These are phyloP conservation scores for Backusella mclennaniae DNA, from an alignment of 192 early-diverging fungal species.

Conservation along the genomic window DNA sequence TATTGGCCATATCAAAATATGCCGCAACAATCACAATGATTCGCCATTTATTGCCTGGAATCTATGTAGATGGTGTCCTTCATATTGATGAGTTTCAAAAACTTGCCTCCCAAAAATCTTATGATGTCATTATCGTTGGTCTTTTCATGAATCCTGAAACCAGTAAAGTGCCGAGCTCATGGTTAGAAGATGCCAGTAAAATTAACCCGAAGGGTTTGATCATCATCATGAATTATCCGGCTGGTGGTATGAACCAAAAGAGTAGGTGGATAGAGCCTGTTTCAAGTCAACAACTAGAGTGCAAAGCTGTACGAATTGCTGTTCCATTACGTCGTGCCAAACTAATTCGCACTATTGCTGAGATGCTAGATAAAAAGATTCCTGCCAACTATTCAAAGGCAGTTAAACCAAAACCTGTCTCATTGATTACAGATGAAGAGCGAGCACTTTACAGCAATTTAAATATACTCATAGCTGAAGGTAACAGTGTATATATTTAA, in stretches of 20 bases:
- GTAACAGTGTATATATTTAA: conserved; percentile 10
- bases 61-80: conserved; percentile 10
- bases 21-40: conserved; percentile 23
- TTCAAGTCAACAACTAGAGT: background rate
- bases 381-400: conserved; percentile 26
- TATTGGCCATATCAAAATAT: conserved; percentile 17
- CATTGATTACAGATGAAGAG: conserved; percentile 40
- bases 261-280: background rate
- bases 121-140: conserved; percentile 31
- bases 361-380: conserved; percentile 32
- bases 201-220: background rate
- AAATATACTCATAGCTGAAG: conserved; percentile 48
- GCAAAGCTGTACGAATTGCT: conserved; percentile 36
- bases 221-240: conserved; percentile 31
- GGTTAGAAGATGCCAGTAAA: conserved; percentile 9
- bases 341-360: conserved; percentile 39
- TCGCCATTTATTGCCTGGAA: conserved; percentile 11
- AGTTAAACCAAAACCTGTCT: conserved; percentile 30
- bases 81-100: conserved; percentile 9
- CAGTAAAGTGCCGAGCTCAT: background rate
- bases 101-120: background rate
- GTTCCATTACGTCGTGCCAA: conserved; percentile 45
- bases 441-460: conserved; percentile 33
- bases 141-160: conserved; percentile 17
- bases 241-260: conserved; percentile 12